Evolutionary conservation across 2,329 filamentous ascomycete species (phyloP).

Genomic region (Sporothrix inflata): DNA sequence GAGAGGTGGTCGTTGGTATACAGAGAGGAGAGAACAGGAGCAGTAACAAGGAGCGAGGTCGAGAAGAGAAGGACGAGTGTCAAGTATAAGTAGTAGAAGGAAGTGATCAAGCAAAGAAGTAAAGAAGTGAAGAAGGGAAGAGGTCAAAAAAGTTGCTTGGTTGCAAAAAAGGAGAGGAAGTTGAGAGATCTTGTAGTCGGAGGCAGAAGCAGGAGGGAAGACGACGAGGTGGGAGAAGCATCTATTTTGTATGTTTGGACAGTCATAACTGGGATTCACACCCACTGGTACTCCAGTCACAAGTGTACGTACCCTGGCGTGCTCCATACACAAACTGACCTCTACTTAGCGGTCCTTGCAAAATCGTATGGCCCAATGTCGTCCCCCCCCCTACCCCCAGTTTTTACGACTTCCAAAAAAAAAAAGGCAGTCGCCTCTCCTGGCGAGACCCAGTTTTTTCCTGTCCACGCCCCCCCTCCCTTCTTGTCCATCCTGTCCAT

Average conservation of each 20-base stretch:
- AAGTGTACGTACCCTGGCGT: constrained; percentile 20
- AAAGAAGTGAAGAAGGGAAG: constrained; percentile 1
- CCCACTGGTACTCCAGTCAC: neutral
- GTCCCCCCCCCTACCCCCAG: constrained; percentile 26
- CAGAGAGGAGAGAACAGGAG: neutral
- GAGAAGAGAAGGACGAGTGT: constrained; percentile 14
- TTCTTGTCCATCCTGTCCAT: neutral
- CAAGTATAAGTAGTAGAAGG: neutral
- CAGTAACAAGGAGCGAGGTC: neutral
- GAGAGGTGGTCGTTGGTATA: neutral
- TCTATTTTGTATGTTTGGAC: constrained; percentile 34
- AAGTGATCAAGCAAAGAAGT: neutral
- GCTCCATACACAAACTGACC: constrained; percentile 23
- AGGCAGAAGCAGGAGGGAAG: constrained; percentile 7
- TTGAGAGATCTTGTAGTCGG: constrained; percentile 14
- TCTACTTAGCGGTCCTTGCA: constrained; percentile 27
- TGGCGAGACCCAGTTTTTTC: neutral
- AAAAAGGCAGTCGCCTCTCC: constrained; percentile 18
- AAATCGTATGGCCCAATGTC: constrained; percentile 30
- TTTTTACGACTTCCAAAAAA: constrained; percentile 23
- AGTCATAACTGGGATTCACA: constrained; percentile 25
- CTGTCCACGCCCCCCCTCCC: constrained; percentile 18
- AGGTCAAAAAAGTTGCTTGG: neutral
- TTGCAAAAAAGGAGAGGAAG: constrained; percentile 3
- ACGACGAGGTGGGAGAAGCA: constrained; percentile 32